phyloP scores from a whole-genome alignment of 768 basidiomycete species.

The Macrolepiota dolichaula region DNA sequence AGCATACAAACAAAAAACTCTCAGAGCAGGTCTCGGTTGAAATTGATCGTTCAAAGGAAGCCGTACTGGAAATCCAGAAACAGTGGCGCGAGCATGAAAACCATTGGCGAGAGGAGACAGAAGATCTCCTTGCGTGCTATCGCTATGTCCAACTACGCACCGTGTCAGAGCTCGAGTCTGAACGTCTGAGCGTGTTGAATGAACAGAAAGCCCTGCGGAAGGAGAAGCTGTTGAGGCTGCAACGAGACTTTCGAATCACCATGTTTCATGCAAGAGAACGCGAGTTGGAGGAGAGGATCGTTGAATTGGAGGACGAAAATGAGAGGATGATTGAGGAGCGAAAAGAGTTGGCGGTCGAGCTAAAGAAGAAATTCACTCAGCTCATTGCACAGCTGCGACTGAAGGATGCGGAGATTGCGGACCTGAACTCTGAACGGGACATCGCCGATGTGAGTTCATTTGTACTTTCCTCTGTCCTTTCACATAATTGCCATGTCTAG shows the following conservation, averaged over 20 bases:
- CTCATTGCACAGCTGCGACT: slow-evolving; percentile 29
- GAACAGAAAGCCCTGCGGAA: slow-evolving; percentile 51
- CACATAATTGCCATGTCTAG: slow-evolving; percentile 20
- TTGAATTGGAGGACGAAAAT: slow-evolving; percentile 47
- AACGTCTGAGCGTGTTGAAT: slow-evolving; percentile 45
- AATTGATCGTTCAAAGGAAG: slow-evolving; percentile 36
- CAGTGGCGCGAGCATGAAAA: slow-evolving; percentile 46
- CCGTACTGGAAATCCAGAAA: slow-evolving; percentile 39
- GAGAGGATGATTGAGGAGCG: slow-evolving; percentile 48
- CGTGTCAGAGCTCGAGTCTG: slow-evolving; percentile 50
- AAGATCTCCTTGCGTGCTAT: slow-evolving; percentile 59
- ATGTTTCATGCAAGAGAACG: slow-evolving; percentile 63
- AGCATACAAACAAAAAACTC: slow-evolving; percentile 56
- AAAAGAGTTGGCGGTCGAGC: slow-evolving; percentile 42
- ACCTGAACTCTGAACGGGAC: slow-evolving; percentile 39
- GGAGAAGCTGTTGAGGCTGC: slow-evolving; percentile 57
- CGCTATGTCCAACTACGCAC: slow-evolving; percentile 62
- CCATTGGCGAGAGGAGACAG: slow-evolving; percentile 59
- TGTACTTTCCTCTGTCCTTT: background rate
- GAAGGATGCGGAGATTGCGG: slow-evolving; percentile 36
- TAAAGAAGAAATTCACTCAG: slow-evolving; percentile 26
- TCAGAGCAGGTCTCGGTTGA: slow-evolving; percentile 44
- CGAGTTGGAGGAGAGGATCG: slow-evolving; percentile 53
- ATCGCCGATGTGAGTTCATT: slow-evolving; percentile 38
- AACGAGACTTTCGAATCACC: slow-evolving; percentile 66